Percentiles rank a stretch among this genome's conserved stretches.
These are phyloP conservation scores for Talaromyces sp. DNA, from an alignment of 2,329 filamentous ascomycete species.

Conservation along the genomic window DNA sequence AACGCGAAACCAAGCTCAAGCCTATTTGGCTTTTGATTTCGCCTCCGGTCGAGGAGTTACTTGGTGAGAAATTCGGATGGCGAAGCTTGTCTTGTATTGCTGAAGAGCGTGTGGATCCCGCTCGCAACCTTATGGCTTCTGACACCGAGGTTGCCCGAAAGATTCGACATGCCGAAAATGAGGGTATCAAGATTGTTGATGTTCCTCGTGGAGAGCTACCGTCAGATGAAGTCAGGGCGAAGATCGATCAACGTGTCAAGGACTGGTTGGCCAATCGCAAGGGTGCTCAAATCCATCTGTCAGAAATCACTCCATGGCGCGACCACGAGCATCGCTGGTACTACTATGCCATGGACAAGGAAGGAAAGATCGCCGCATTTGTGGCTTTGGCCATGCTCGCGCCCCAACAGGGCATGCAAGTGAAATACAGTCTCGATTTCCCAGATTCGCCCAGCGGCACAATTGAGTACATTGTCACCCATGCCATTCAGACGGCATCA, in stretches of 20 bases:
- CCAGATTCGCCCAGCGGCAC: conserved; percentile 77
- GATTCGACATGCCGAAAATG: conserved; percentile 71
- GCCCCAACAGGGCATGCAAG: conserved; percentile 79
- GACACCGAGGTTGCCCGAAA: conserved; percentile 67
- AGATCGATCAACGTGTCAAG: conserved; percentile 66
- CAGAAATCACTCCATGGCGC: conserved; percentile 83
- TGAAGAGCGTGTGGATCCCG: conserved; percentile 78
- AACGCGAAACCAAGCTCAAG: conserved; percentile 64
- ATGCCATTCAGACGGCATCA: conserved; percentile 60
- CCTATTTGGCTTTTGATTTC: conserved; percentile 90
- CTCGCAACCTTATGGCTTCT: conserved; percentile 61
- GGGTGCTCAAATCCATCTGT: conserved; percentile 82
- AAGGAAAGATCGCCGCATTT: conserved; percentile 67
- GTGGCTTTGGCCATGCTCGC: conserved; percentile 79
- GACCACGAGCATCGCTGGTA: conserved; percentile 79
- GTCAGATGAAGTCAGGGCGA: conserved; percentile 61
- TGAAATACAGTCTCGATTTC: conserved; percentile 96
- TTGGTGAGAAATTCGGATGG: conserved; percentile 78
- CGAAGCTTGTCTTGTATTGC: conserved; percentile 81
- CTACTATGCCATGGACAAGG: conserved; percentile 69
- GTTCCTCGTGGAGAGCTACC: conserved; percentile 60
- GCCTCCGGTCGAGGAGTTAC: conserved; percentile 68
- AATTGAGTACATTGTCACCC: conserved; percentile 76
- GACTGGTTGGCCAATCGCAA: conserved; percentile 78
- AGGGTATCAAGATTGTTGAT: conserved; percentile 75